phyloP scores from a whole-genome alignment of 23 red algal species.

The Gracilaria gracilis region DNA sequence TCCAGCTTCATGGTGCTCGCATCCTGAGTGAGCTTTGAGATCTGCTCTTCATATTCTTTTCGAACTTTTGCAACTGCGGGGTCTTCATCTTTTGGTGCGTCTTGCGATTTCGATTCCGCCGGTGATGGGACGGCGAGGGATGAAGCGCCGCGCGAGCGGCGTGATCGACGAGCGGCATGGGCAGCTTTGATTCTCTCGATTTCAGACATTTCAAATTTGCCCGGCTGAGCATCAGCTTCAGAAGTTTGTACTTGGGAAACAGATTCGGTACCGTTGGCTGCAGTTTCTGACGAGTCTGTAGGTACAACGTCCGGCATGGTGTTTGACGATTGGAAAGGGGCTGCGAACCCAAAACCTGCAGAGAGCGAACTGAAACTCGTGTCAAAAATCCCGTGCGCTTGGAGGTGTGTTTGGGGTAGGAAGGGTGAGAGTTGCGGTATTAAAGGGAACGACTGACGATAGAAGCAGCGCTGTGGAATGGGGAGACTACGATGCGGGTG shows the following conservation, averaged over 20 bases:
- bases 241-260: neutral
- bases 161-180: conserved; percentile 66
- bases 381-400: no score
- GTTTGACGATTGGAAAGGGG: neutral
- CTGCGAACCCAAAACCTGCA: neutral
- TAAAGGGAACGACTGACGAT: neutral
- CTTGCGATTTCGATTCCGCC: neutral
- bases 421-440: neutral
- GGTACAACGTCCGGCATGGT: conserved; percentile 6
- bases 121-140: conserved; percentile 1
- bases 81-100: neutral
- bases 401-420: no score
- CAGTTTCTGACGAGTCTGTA: neutral
- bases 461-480: neutral
- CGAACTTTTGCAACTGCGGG: conserved; percentile 37
- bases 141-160: conserved; percentile 57
- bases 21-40: conserved; percentile 29
- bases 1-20: conserved; percentile 36
- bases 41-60: conserved; percentile 28
- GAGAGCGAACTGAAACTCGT: no score
- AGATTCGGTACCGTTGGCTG: neutral
- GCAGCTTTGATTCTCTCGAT: conserved; percentile 76
- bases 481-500: neutral
- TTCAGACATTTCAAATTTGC: conserved; percentile 29
- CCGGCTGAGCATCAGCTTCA: neutral